Evolutionary conservation across 1,284 basidiomycete species (phyloP), one percentile per base, ranked within the genome.

Genomic region (Melanopsichium pennsylvanicum): DNA sequence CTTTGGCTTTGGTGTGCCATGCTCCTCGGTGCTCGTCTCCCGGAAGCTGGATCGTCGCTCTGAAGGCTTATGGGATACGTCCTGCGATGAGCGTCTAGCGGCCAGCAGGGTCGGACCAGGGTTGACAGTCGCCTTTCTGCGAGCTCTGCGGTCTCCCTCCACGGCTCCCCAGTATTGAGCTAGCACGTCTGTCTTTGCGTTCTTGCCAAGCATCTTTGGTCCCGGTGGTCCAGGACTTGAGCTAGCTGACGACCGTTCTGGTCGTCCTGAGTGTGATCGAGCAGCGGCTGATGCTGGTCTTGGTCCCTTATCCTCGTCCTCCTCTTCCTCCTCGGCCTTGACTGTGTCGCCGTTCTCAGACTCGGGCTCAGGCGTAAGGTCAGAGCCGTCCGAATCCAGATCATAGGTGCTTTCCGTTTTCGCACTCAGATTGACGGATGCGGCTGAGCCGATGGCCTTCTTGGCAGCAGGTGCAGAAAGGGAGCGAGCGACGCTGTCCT

Each of bases 201-300:
- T 64, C 39, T 78, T 78, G 25, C 79, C 79, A 2, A 81, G 63
- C 68, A 80, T 80, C 58, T 75, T 74, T 13, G 79, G 79, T 6
- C 74, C 78, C 13, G 60, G 46, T 10, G 70, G 73, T 31, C 63
- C 64, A 15, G 70, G 66, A 36, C 66, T 69, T 8, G 51, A 34
- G 41, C 64, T 61, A 16, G 61, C 54, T 18, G 67, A 70, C 3
- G 56, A 56, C 5, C 57, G 27, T 33, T 52, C 57, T 7, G 37
- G 25, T n/a, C 50, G 41, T 13, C 32, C 51, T 10, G 55, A 25
- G 29, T 55, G 49, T 23, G 62, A 31, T 16, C 63, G 55, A n/a
- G 41, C 44, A 12, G 49, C 42, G 21, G 38, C 39, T 18, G 45
- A 44, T 3, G 40, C 32, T 2, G 54, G 58, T 16, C 37, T 32